Conservation (phyloP, 345 rosid species). For the Salix koriyanagi region DNA sequence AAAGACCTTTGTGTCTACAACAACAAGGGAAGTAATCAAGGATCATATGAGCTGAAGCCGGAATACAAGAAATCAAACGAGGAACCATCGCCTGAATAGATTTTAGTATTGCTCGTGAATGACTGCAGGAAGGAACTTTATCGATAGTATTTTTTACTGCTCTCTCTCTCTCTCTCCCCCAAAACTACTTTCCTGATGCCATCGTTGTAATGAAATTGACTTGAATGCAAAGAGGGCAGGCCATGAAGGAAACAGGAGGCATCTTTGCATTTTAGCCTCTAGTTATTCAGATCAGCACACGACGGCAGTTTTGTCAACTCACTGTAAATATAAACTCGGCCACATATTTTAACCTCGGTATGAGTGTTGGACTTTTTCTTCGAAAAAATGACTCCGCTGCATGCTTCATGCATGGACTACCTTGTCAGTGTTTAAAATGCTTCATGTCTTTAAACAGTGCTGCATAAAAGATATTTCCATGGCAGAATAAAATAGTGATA, state of each 20-base stretch:
- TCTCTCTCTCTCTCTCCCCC: neutral
- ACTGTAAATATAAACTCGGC: neutral
- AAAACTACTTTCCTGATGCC: neutral
- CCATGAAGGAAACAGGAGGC: neutral
- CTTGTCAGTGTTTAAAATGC: no score
- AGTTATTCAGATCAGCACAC: neutral
- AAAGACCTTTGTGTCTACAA: constrained; percentile 85
- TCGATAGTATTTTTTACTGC: no score
- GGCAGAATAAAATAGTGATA: neutral
- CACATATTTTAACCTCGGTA: neutral
- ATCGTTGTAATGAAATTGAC: neutral
- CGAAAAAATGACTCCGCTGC: neutral
- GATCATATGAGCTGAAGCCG: constrained; percentile 86
- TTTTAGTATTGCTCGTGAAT: neutral
- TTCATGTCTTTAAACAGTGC: neutral
- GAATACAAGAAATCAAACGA: constrained; percentile 66
- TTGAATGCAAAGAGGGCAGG: neutral
- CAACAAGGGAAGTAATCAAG: constrained; percentile 83
- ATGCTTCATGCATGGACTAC: neutral
- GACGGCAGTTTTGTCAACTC: neutral
- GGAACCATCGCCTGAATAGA: constrained; percentile 27
- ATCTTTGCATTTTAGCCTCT: neutral
- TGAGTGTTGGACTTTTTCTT: neutral
- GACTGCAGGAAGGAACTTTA: neutral
- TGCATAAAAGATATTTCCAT: neutral